A percentile compares a stretch with the other conserved stretches of the same genome.
Evolutionary conservation across 2,329 filamentous ascomycete genomes (phyloP).

Genomic region (Xylaria sp.): DNA sequence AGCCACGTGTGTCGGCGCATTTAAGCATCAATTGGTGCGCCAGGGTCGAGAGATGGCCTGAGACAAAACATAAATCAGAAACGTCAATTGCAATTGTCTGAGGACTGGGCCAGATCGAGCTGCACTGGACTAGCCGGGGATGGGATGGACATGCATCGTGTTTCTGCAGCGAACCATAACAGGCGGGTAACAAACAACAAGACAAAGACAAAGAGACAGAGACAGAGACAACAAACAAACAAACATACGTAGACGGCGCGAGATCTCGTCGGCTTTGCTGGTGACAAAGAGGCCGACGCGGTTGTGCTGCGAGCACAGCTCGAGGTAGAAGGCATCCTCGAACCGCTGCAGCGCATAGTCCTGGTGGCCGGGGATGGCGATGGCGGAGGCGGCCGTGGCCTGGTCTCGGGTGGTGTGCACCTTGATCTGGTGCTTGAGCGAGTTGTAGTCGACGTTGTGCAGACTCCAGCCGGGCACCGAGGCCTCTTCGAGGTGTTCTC

Average conservation of each 20-base stretch:
- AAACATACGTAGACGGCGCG: constrained; percentile 68
- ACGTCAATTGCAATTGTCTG: constrained; percentile 2
- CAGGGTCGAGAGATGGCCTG: constrained; percentile 56
- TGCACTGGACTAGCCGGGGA: too few species aligned
- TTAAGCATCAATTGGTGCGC: constrained; percentile 55
- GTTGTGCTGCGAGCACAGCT: constrained; percentile 76
- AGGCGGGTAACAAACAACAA: too few species aligned
- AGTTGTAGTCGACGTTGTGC: constrained; percentile 89
- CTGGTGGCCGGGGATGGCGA: constrained; percentile 74
- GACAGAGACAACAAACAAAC: too few species aligned
- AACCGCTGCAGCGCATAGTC: constrained; percentile 66
- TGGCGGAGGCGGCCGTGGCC: constrained; percentile 62
- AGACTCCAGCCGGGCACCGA: constrained; percentile 84
- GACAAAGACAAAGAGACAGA: constrained; percentile 4
- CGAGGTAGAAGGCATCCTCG: constrained; percentile 72
- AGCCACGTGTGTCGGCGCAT: constrained; percentile 44
- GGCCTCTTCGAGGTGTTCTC: constrained; percentile 72
- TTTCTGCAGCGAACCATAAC: background rate
- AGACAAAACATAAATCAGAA: background rate
- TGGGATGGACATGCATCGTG: too few species aligned
- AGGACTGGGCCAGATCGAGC: too few species aligned
- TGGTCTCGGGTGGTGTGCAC: constrained; percentile 74
- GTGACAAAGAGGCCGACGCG: constrained; percentile 78
- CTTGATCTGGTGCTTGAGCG: constrained; percentile 84
- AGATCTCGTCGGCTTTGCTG: constrained; percentile 81